phyloP scores from a whole-genome alignment of 1,139 yeast species.

The Wickerhamiella pararugosa region DNA sequence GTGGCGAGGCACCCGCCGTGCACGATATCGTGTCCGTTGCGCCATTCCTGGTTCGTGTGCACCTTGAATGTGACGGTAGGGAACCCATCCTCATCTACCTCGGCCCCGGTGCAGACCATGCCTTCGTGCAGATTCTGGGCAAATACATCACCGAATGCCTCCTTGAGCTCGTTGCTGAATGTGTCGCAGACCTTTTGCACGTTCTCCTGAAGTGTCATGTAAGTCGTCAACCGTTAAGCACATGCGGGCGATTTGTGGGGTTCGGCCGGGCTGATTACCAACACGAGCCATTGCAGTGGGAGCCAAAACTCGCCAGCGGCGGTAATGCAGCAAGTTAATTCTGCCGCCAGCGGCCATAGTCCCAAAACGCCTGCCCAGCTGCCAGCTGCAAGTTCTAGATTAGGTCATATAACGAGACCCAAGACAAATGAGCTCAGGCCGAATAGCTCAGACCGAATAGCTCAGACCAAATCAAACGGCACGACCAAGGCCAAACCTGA shows the following conservation, averaged over 20 bases:
- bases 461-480: too few relatives aligned
- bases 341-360: too few relatives aligned
- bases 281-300: background rate
- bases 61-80: constrained; percentile 14
- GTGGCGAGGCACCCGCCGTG: constrained; percentile 27
- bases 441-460: too few relatives aligned
- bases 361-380: too few relatives aligned
- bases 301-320: too few relatives aligned
- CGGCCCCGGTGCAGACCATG: constrained; percentile 6
- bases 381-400: too few relatives aligned
- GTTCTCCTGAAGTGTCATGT: background rate
- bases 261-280: background rate
- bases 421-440: too few relatives aligned
- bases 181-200: constrained; percentile 5
- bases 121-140: constrained; percentile 3
- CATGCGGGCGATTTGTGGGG: too few relatives aligned
- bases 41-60: constrained; percentile 16
- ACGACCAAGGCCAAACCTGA: too few relatives aligned
- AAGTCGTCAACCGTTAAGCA: background rate
- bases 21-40: constrained; percentile 17
- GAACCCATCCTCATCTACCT: constrained; percentile 9
- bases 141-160: background rate
- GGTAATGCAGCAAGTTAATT: too few relatives aligned
- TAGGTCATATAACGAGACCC: too few relatives aligned
- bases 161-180: constrained; percentile 2